Conservation (phyloP, 2,329 filamentous ascomycete species). For the Botrytis cinerea region DNA sequence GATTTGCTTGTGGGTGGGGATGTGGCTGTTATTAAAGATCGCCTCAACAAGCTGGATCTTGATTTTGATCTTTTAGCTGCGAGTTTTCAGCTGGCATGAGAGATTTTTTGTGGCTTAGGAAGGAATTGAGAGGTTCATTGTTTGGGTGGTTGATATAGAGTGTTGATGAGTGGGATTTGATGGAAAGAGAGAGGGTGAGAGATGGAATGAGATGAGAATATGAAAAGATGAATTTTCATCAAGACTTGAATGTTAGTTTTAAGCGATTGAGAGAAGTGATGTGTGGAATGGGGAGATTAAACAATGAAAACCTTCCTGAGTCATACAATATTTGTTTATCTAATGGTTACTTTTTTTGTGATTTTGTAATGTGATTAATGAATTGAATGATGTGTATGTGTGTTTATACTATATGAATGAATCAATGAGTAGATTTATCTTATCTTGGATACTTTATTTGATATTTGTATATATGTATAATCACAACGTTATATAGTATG, state of each 20-base stretch:
- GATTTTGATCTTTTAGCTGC: neutral
- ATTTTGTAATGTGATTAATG: neutral
- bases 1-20: neutral
- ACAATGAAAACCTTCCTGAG: neutral
- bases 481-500: too few relatives aligned
- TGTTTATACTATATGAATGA: too few relatives aligned
- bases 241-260: neutral
- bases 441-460: too few relatives aligned
- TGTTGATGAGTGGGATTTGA: neutral
- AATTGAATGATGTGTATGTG: too few relatives aligned
- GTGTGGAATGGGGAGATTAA: neutral
- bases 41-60: slow-evolving; percentile 1
- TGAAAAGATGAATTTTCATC: slow-evolving; percentile 1
- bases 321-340: neutral
- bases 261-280: neutral
- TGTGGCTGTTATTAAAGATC: neutral
- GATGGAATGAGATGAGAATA: neutral
- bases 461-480: too few relatives aligned
- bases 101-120: neutral
- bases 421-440: too few relatives aligned
- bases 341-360: neutral
- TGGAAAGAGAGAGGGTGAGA: neutral
- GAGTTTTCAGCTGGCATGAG: neutral
- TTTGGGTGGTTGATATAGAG: slow-evolving; percentile 10
- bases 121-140: neutral